Conservation (phyloP, 2,329 filamentous ascomycete genomes). For the Amauroascus niger region DNA sequence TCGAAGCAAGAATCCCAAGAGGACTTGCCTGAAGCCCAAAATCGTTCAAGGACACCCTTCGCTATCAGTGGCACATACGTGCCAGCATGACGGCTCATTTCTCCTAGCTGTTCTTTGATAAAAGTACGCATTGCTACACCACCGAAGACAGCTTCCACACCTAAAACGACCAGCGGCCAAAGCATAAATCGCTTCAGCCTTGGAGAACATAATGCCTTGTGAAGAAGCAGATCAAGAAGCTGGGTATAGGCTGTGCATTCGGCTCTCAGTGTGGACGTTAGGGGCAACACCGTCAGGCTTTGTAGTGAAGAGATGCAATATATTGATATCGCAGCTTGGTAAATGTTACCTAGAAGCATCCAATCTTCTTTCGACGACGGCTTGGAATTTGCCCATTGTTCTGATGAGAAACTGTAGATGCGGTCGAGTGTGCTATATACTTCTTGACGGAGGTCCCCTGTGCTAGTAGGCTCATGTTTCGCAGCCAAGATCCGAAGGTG, state of each 20-base stretch:
- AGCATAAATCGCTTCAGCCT: slow-evolving; percentile 23
- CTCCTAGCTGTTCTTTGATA: slow-evolving; percentile 21
- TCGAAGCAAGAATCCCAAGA: slow-evolving; percentile 36
- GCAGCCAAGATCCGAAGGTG: slow-evolving; percentile 24
- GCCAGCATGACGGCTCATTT: slow-evolving; percentile 24
- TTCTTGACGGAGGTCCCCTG: slow-evolving; percentile 7
- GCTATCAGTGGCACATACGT: slow-evolving; percentile 27
- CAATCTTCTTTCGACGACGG: slow-evolving; percentile 21
- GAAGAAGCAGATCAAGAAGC: slow-evolving; percentile 18
- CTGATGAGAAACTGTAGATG: slow-evolving; percentile 25
- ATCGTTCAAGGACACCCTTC: slow-evolving; percentile 26
- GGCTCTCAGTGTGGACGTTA: slow-evolving; percentile 12
- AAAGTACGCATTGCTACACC: slow-evolving; percentile 21
- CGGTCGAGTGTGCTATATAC: slow-evolving; percentile 21
- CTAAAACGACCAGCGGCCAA: slow-evolving; percentile 33
- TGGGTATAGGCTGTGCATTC: slow-evolving; percentile 13
- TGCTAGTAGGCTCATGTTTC: background rate
- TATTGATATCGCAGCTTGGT: slow-evolving; percentile 26
- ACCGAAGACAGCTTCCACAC: slow-evolving; percentile 25
- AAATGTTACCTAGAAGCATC: slow-evolving; percentile 25
- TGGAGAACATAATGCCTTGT: slow-evolving; percentile 15
- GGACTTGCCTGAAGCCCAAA: slow-evolving; percentile 28
- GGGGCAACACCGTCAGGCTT: slow-evolving; percentile 25
- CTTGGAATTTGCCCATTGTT: slow-evolving; percentile 26
- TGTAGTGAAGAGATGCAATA: slow-evolving; percentile 34